Evolutionary conservation across 2,329 filamentous ascomycete genomes (phyloP), one percentile per base, ranked within the genome.

Genomic region (Raffaelea arxii): DNA sequence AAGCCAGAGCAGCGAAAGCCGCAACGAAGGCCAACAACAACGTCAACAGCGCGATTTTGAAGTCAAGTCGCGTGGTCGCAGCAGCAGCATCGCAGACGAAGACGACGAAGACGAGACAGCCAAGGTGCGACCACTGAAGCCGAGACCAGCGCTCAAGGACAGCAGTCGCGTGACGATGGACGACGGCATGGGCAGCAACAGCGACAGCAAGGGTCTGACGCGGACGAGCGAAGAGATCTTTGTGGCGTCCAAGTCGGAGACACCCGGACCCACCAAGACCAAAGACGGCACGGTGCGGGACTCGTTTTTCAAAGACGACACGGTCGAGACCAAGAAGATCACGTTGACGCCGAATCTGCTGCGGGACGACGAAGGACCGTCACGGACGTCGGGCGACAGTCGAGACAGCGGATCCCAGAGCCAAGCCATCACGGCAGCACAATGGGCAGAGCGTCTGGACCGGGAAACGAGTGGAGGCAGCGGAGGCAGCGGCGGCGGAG

Each of bases 251-350:
- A 78, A 72, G 51, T 56, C 64, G 2, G 71, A 47, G 69, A 76
- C 37, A 4, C 55, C 54, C 1, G 67, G 68, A 2, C 66, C 69
- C 2, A 74, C 73, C 60, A 78, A 83, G 59, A 89, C 87, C 30
- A 80, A 84, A 53, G 94, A 94, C 56, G 89, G 89, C 37, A 91
- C 86, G 21, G 77, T 95, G 39, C 79, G 91, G 53, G 91, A 97
- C 65, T 95, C 91, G 1, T 96, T 97, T 71, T 96, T 96, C 72
- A 94, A 89, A 64, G 92, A 97, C 59, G 91, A 98, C 59, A 88
- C 80, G 25, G 84, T 88, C 32, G 92, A 97, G 64, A 96, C 92
- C 3, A 89, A 94, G 65, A 97, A 97, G 69, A 97, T 98, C 55
- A 94, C 90, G 1, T 76, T 98, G 39, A 98, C 92, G 4, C 92